Evolutionary conservation across 2,329 filamentous ascomycete species (phyloP).

Genomic region (Aspergillus terreus): DNA sequence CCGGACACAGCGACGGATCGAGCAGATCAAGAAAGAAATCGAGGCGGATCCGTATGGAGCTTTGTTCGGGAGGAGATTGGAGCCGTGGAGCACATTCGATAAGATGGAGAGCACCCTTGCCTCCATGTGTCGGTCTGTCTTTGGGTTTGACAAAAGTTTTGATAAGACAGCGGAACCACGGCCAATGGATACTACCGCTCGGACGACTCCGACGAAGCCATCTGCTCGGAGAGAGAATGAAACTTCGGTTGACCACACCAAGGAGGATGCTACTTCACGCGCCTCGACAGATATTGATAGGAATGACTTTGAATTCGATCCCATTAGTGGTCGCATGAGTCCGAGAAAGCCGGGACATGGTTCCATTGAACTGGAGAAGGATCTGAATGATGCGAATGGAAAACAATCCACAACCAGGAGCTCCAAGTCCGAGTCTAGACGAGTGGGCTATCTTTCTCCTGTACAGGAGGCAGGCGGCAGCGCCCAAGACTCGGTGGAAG

Average conservation of each 20-base stretch:
- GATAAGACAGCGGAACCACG: neutral
- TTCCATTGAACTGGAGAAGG: neutral
- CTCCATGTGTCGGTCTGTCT: constrained; percentile 28
- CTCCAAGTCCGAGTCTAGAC: neutral
- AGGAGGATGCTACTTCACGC: neutral
- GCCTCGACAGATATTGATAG: neutral
- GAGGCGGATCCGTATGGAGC: constrained; percentile 38
- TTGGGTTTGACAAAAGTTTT: constrained; percentile 13
- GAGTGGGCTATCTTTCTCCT: constrained; percentile 7
- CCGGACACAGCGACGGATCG: constrained; percentile 29
- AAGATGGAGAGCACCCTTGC: constrained; percentile 24
- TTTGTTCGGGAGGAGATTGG: constrained; percentile 36
- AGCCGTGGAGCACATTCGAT: constrained; percentile 17
- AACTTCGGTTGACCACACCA: constrained; percentile 1
- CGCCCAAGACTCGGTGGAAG: neutral
- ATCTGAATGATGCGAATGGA: neutral
- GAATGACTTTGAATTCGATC: constrained; percentile 34
- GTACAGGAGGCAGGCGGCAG: neutral
- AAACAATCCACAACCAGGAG: neutral
- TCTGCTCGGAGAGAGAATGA: constrained; percentile 4
- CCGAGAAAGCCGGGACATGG: constrained; percentile 12
- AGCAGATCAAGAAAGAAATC: constrained; percentile 32
- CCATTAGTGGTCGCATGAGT: constrained; percentile 41
- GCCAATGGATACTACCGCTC: neutral
- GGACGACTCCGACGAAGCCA: neutral